A percentile compares a stretch with the other conserved stretches of the same genome.
These are phyloP conservation scores for Globisporangium parvum DNA, from an alignment of 352 stramenopile species.

Conservation along the genomic window DNA sequence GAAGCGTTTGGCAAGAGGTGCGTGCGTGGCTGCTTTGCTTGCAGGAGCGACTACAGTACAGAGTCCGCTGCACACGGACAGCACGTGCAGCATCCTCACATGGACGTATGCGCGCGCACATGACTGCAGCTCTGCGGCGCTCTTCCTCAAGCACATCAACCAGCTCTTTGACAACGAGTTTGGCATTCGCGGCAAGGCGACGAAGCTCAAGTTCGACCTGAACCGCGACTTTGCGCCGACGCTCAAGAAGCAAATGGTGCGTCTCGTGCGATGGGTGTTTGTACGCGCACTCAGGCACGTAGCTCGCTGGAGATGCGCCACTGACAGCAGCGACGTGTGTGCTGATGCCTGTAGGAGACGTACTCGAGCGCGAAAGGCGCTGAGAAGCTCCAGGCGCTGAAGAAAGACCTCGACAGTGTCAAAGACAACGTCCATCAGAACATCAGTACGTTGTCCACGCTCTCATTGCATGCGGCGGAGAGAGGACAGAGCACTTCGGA, in stretches of 20 bases:
- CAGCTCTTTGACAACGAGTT: slow-evolving; percentile 83
- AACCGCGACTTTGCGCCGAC: slow-evolving; percentile 80
- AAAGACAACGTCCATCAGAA: slow-evolving; percentile 80
- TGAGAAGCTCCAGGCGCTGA: slow-evolving; percentile 74
- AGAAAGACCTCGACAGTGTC: slow-evolving; percentile 76
- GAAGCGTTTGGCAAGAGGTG: slow-evolving; percentile 76
- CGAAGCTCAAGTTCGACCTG: slow-evolving; percentile 85
- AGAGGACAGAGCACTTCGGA: background rate
- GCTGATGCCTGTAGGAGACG: slow-evolving; percentile 40
- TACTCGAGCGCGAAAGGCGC: slow-evolving; percentile 68
- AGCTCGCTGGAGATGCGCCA: too few species aligned
- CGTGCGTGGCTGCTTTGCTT: background rate
- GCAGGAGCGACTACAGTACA: too few species aligned
- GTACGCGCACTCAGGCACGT: too few species aligned
- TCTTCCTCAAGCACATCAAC: slow-evolving; percentile 85
- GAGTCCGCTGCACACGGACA: too few species aligned
- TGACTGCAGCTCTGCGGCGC: slow-evolving; percentile 46
- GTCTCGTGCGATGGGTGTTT: background rate
- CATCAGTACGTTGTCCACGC: slow-evolving; percentile 43
- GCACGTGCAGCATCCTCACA: background rate
- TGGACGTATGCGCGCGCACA: background rate
- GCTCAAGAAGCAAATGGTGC: slow-evolving; percentile 83
- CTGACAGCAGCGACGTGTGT: too few species aligned
- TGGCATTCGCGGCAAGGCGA: slow-evolving; percentile 81
- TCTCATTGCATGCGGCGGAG: background rate